A percentile compares a stretch with the other conserved stretches of the same genome.
Evolutionary conservation across 306 rosid genomes (phyloP).

Genomic region (Medicago lupulina): DNA sequence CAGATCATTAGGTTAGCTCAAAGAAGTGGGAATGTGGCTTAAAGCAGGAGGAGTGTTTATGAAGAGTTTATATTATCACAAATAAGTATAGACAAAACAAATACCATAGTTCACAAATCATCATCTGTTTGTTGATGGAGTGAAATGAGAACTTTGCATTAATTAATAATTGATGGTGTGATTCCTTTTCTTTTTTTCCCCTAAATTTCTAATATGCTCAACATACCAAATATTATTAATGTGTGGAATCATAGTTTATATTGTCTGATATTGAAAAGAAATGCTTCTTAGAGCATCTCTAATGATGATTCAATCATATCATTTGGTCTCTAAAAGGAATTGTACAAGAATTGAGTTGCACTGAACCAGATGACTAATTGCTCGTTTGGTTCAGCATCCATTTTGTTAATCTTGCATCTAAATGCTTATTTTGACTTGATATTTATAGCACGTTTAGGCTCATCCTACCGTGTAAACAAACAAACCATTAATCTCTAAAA

Average conservation of each 20-base stretch:
- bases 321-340: no score
- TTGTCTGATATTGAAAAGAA: background rate
- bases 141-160: constrained; percentile 34
- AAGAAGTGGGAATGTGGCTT: constrained; percentile 57
- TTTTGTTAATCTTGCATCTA: no score
- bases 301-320: no score
- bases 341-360: no score
- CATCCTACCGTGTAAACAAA: no score
- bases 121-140: constrained; percentile 27
- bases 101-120: background rate
- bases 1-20: constrained; percentile 64
- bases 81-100: constrained; percentile 12
- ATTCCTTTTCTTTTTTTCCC: background rate
- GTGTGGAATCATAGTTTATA: background rate
- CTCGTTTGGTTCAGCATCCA: no score
- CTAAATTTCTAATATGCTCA: background rate
- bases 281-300: background rate
- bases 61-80: background rate
- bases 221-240: background rate
- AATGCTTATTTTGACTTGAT: no score
- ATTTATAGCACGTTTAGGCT: no score
- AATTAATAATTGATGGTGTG: constrained; percentile 15
- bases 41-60: constrained; percentile 34
- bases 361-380: no score
- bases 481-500: no score